Evolutionary conservation across 495 filamentous ascomycete species (phyloP), one percentile per base, ranked within the genome.

Genomic region (Penicillium taxi): DNA sequence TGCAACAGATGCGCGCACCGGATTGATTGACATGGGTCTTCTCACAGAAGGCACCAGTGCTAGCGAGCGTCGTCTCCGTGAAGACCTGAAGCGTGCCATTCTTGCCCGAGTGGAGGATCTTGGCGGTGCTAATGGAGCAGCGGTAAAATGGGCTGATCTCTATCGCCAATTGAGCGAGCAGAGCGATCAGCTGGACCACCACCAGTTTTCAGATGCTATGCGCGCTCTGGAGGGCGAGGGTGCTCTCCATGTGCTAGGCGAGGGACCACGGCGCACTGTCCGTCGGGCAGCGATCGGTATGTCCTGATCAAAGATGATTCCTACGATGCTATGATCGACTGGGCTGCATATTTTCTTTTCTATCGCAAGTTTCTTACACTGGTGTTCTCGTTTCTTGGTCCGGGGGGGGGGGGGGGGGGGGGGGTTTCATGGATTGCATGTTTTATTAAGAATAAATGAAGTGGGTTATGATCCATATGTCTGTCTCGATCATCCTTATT

Each of bases 11-110:
- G 58, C 86, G 1, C 62, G 85, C 18, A 95, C 94, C 21, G 91
- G 91, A 24, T 67, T 94, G 37, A 96, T 99, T 50, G 91, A 99
- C 52, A 96, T 99, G 91, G 80, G 82, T 37, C 65, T 99, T 38
- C 67, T 99, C 30, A 94, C 87, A 2, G 93, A 95, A 48, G 91
- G 91, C 9, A 90, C 85, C 7, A 86, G 82, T 44, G 80, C 85
- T 2, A 78, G 77, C 21, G 93, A 96, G 61, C 66, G 90, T 22
- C 76, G 82, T 45, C 69, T 84, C 38, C 84, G 78, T 55, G 74
- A 82, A 19, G 88, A 95, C 51, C 57, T 99, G 48, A 96, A 93
- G 75, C 76, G 74, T 34, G 88, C 81, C 1, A 68, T 94, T 2
- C 54, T 89, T 6, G 60, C 58, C 12, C 54, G 88, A 29, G 48